Conservation (phyloP, 331 rosid genomes). For the Pyracantha coccinea region DNA sequence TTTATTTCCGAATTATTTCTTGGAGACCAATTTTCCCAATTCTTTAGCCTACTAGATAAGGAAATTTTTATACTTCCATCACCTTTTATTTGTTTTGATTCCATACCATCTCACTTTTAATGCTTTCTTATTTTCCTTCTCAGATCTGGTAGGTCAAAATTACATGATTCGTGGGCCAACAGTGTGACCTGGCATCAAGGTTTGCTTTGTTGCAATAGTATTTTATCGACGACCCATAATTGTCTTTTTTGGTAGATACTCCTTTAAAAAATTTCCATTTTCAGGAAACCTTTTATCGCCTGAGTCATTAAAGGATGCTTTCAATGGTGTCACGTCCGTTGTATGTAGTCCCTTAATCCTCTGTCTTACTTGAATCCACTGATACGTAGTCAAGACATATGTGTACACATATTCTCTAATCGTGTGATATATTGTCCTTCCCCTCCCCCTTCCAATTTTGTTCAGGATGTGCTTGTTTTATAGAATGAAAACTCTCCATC, state of each 20-base stretch:
- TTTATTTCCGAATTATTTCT: background rate
- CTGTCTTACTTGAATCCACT: background rate
- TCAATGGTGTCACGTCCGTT: constrained; percentile 79
- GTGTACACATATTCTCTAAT: background rate
- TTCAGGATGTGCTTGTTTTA: background rate
- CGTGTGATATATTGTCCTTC: background rate
- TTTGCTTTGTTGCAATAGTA: constrained; percentile 14
- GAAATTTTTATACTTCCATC: background rate
- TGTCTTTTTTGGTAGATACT: constrained; percentile 7
- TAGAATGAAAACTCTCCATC: background rate
- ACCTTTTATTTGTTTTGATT: background rate
- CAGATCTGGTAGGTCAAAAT: constrained; percentile 88
- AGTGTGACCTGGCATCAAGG: constrained; percentile 77
- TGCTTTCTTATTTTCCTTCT: constrained; percentile 8
- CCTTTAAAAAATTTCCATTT: constrained; percentile 18
- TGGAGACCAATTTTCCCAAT: too few species aligned
- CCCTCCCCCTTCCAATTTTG: background rate
- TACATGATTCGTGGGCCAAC: constrained; percentile 73
- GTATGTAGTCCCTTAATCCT: constrained; percentile 40
- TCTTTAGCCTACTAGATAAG: background rate
- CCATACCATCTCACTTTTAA: background rate
- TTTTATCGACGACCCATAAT: constrained; percentile 2
- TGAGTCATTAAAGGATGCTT: constrained; percentile 78
- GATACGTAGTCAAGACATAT: background rate
- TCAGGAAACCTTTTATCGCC: constrained; percentile 82